Evolutionary conservation across 306 rosid species (phyloP).

Genomic region (Sicyos baderoa): DNA sequence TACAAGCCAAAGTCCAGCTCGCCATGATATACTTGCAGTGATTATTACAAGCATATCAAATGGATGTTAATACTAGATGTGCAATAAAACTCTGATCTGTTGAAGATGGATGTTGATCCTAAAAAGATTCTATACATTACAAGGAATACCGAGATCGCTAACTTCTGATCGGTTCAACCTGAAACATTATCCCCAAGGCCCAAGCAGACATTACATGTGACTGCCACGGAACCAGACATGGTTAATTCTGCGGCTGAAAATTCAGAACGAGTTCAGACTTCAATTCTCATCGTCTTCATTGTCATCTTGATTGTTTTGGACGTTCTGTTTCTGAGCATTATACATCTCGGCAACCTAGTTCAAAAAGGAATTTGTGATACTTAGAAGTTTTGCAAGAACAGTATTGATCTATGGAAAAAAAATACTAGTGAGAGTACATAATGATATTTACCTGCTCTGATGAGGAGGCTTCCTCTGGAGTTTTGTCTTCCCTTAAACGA

Average conservation of each 20-base stretch:
- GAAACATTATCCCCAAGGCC: constrained; percentile 6
- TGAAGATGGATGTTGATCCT: not conserved
- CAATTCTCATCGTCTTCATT: constrained; percentile 52
- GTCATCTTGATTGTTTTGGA: constrained; percentile 43
- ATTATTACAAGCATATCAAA: not conserved
- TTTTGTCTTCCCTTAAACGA: constrained; percentile 77
- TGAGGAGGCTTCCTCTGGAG: constrained; percentile 72
- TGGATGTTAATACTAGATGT: not conserved
- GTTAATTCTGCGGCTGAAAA: constrained; percentile 9
- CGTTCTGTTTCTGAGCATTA: constrained; percentile 59
- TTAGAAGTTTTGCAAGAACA: not conserved
- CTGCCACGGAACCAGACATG: constrained; percentile 10
- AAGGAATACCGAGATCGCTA: not conserved
- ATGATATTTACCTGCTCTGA: constrained; percentile 59
- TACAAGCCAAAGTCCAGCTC: not conserved
- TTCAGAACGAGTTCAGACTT: not conserved
- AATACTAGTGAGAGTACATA: not conserved
- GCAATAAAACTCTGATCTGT: not conserved
- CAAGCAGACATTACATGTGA: constrained; percentile 7
- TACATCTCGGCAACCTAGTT: constrained; percentile 89
- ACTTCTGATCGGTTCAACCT: constrained; percentile 8
- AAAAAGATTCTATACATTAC: not conserved
- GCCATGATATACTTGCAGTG: not conserved
- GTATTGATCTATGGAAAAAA: not conserved
- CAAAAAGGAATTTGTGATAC: not conserved